A percentile compares a stretch with the other conserved stretches of the same genome.
Conservation (phyloP, 2,329 filamentous ascomycete genomes). For the Nannizziopsis arthrosporioides region DNA sequence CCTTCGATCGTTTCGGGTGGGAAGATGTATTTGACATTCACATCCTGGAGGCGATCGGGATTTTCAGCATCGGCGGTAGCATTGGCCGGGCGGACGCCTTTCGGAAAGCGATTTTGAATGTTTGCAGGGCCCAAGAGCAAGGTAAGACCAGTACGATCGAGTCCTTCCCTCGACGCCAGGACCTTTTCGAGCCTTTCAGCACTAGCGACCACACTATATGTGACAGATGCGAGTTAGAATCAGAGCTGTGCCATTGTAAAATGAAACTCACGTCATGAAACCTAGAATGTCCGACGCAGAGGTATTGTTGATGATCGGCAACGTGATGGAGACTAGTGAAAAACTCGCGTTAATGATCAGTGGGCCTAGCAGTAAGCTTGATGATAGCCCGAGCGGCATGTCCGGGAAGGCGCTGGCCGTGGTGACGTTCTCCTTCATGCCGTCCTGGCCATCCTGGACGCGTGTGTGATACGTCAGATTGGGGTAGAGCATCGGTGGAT, state of each 20-base stretch:
- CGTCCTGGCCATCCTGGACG: background rate
- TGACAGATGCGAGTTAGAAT: background rate
- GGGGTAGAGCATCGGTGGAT: conserved; percentile 2
- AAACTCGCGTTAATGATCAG: background rate
- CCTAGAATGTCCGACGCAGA: conserved; percentile 4
- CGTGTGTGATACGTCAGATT: background rate
- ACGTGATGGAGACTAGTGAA: background rate
- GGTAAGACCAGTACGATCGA: background rate
- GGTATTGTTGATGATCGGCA: conserved; percentile 6
- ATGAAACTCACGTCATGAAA: conserved; percentile 3
- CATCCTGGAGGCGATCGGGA: conserved; percentile 1
- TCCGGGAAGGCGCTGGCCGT: background rate
- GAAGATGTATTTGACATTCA: conserved; percentile 48
- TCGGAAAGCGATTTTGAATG: background rate
- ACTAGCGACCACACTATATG: conserved; percentile 1
- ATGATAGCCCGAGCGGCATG: background rate
- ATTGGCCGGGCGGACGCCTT: background rate
- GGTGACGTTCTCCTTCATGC: background rate
- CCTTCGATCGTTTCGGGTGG: conserved; percentile 37
- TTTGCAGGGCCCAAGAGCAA: background rate
- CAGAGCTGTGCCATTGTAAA: background rate
- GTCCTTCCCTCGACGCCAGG: background rate
- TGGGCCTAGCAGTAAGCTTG: background rate
- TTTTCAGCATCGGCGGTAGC: background rate
- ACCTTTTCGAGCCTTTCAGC: background rate